Evolutionary conservation across 75 land plant species (phyloP), one percentile per base, ranked within the genome.

Genomic region (Adiantum capillusveneris): DNA sequence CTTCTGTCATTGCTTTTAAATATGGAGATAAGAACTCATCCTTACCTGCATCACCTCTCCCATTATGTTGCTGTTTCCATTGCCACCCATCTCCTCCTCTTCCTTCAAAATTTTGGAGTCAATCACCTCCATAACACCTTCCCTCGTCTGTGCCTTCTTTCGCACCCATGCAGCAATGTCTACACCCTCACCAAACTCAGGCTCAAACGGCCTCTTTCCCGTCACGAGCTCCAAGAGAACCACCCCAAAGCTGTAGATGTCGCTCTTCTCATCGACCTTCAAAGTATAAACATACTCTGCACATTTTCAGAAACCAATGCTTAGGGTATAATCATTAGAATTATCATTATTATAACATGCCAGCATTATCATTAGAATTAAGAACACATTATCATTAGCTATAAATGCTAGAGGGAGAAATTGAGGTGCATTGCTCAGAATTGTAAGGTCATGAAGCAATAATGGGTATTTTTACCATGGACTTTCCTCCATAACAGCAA

Each of bases 241-340:
- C 52, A 88, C 88, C 0, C 95, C 95, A 31, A 89, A 89, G 75
- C 88, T 84, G 84, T 84, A 89, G 25, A 89, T 82, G 63, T 89
- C 95, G 63, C 83, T 79, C 74, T 89, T 89, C 68, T 84, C 86
- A 61, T 80, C 84, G 29, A 85, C 86, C 54, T 74, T 72, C 71
- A 89, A 61, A 20, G 95, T 84, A 75, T 84, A 89, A 1, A 83
- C 88, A 50, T 85, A 89, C 75, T 89, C 95, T 88, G 84, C 65
- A 75, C 52, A 31, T n/a, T n/a, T n/a, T n/a, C 59, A 2, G 19
- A 46, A 1, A 20, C 18, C 34, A 30, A 25, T 13, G 42, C 42
- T 9, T 25, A 56, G 5, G 9, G 9, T 51, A 7, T 11, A 51
- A 9, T 24, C 11, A 51, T 17, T 7, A 9, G 7, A 13, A 39